Conservation (phyloP, 2,329 filamentous ascomycete species). For the Colletotrichum higginsianum region DNA sequence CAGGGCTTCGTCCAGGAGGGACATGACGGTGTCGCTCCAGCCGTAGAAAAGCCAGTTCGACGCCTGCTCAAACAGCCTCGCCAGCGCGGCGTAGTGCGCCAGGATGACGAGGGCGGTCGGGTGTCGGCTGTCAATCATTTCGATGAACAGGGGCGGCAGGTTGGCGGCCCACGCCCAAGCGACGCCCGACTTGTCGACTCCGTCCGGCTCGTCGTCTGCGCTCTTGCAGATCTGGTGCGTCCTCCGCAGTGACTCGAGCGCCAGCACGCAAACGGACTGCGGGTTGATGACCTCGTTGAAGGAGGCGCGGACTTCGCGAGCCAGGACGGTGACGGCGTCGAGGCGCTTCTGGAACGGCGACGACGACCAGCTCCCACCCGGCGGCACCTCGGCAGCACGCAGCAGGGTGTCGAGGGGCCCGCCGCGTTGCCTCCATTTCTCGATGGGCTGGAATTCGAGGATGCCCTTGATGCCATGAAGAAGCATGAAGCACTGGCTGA, state of each 20-base stretch:
- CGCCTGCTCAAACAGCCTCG: constrained; percentile 6
- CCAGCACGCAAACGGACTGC: constrained; percentile 39
- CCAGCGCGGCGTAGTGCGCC: constrained; percentile 43
- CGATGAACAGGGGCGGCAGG: constrained; percentile 42
- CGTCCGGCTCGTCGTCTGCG: constrained; percentile 9
- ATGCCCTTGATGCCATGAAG: constrained; percentile 51
- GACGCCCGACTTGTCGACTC: background rate
- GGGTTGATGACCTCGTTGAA: constrained; percentile 33
- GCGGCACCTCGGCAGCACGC: background rate
- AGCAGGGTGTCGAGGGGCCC: constrained; percentile 41
- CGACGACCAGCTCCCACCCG: background rate
- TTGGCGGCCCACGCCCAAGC: constrained; percentile 42
- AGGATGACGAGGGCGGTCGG: constrained; percentile 43
- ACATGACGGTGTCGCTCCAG: constrained; percentile 41
- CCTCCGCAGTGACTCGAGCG: constrained; percentile 40
- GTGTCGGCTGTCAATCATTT: constrained; percentile 39
- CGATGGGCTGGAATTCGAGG: constrained; percentile 46
- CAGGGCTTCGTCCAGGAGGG: constrained; percentile 36
- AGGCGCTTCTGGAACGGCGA: constrained; percentile 35
- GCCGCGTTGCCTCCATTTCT: constrained; percentile 44
- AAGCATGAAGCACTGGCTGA: constrained; percentile 49
- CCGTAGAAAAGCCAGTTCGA: constrained; percentile 38
- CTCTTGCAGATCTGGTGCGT: constrained; percentile 17
- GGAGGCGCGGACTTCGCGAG: constrained; percentile 29
- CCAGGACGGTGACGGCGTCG: constrained; percentile 35